Percentiles rank a stretch among this genome's conserved stretches.
These are phyloP conservation scores for Cutaneotrichosporon curvatum DNA, from an alignment of 1,284 basidiomycete species.

Conservation along the genomic window DNA sequence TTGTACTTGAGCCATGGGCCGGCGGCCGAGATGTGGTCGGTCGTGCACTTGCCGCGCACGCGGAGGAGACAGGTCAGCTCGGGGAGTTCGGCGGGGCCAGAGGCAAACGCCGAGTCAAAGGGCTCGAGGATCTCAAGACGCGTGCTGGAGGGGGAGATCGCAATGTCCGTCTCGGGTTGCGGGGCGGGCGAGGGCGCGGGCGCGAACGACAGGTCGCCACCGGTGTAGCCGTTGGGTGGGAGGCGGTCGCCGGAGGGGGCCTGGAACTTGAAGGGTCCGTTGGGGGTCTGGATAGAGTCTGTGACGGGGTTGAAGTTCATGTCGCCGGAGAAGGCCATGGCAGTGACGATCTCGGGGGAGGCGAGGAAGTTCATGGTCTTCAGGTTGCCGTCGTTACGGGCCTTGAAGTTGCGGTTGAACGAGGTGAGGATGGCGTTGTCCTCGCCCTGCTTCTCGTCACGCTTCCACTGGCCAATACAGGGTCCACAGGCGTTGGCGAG, in stretches of 20 bases:
- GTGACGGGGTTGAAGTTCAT: constrained; percentile 87
- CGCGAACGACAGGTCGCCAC: constrained; percentile 68
- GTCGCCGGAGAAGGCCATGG: constrained; percentile 92
- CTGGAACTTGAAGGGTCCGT: constrained; percentile 78
- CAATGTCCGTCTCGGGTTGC: constrained; percentile 67
- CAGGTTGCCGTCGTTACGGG: constrained; percentile 92
- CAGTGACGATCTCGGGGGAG: constrained; percentile 93
- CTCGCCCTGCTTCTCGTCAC: constrained; percentile 79
- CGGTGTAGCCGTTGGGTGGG: constrained; percentile 73
- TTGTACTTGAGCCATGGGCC: constrained; percentile 98
- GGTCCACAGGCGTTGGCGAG: constrained; percentile 98
- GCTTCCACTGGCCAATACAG: constrained; percentile 99
- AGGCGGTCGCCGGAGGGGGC: constrained; percentile 80
- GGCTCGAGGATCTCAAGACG: constrained; percentile 83
- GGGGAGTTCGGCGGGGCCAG: constrained; percentile 65
- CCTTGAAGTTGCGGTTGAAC: constrained; percentile 97
- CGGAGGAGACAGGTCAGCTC: constrained; percentile 76
- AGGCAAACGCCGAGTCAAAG: constrained; percentile 72
- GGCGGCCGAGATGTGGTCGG: constrained; percentile 94
- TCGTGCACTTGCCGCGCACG: constrained; percentile 95
- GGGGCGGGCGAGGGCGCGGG: constrained; percentile 70
- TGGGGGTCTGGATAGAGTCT: constrained; percentile 67
- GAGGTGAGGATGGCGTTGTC: constrained; percentile 96
- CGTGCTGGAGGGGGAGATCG: constrained; percentile 71
- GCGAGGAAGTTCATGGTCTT: constrained; percentile 88